A percentile compares a stretch with the other conserved stretches of the same genome.
Conservation (phyloP, 768 basidiomycete genomes). For the Mrakia frigida region DNA sequence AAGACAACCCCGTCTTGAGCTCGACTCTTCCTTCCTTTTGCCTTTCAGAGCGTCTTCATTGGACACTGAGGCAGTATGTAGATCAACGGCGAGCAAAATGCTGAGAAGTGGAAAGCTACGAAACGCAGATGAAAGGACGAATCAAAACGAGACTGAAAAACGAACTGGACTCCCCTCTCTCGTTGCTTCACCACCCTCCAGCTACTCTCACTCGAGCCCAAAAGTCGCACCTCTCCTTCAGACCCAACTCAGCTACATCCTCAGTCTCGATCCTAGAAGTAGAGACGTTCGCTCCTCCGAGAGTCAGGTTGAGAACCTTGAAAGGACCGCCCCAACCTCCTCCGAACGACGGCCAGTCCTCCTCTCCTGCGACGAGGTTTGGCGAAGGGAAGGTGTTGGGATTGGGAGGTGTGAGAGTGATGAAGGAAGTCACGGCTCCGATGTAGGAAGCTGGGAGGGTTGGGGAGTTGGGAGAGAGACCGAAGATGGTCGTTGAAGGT, state of each 20-base stretch:
- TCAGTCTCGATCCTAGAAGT: neutral
- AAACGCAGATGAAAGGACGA: no score
- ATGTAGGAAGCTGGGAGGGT: neutral
- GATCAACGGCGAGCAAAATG: no score
- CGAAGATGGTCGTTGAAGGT: neutral
- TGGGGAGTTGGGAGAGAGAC: neutral
- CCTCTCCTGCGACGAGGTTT: neutral
- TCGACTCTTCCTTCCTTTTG: neutral
- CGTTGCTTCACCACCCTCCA: neutral
- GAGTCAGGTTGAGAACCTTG: neutral
- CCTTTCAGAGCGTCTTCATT: neutral
- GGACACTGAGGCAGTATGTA: no score
- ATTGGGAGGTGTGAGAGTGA: neutral
- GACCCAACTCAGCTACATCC: neutral
- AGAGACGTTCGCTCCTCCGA: neutral
- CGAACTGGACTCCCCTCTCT: neutral
- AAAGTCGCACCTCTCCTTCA: conserved; percentile 9
- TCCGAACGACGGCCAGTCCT: neutral
- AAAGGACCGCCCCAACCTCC: neutral
- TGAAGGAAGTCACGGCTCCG: neutral
- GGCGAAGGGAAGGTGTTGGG: neutral
- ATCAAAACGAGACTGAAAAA: neutral
- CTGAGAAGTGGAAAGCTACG: no score
- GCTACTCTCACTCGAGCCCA: neutral
- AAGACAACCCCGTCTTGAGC: neutral